Evolutionary conservation across 768 basidiomycete species (phyloP), one percentile per base, ranked within the genome.

Genomic region (Leccinum broughii): DNA sequence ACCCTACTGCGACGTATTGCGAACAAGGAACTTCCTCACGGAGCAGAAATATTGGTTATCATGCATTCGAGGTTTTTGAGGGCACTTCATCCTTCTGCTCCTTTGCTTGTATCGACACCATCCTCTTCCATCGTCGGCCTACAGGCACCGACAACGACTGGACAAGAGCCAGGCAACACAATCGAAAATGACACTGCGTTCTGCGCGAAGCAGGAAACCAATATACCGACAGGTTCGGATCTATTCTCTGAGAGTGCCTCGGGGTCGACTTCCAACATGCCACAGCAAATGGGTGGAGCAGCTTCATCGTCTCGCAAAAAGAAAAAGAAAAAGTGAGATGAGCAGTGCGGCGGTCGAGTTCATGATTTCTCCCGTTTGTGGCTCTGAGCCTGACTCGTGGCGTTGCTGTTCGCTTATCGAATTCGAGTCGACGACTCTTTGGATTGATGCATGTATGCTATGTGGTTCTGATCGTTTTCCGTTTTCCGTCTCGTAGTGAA

Each of bases 21-120:
- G 14, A 28, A 51, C 26, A 30, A 30, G 17, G 50, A 51, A 11
- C 28, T 51, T 11, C 50, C 50, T 22, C 71, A 68, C 15, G 70
- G 66, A 7, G 60, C 60, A 1, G 64, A 64, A 6, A 63, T 71
- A 37, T 48, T 72, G 10, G 28, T 68, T 6, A 64, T 61, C 4
- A 57, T 72, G 44, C 59, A 66, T 20, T 13, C 56, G 0, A 68
- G 67, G 39, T 13, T 72, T 1, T 46, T 70, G 51, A 56, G 51
- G 20, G n/a, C 58, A 24, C 26, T 28, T 26, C 48, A 56, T 24
- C 61, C 64, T 13, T 54, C 14, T n/a, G 39, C 54, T 4, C 22
- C 53, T 0, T 52, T 32, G 30, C 14, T n/a, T 9, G 39, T 8
- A 41, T 41, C 14, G 50, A 14, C 50, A 28, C 15, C 15, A 8